Base-by-base conservation (phyloP, 805 yeast genomes). In the Yarrowia sp. region DNA sequence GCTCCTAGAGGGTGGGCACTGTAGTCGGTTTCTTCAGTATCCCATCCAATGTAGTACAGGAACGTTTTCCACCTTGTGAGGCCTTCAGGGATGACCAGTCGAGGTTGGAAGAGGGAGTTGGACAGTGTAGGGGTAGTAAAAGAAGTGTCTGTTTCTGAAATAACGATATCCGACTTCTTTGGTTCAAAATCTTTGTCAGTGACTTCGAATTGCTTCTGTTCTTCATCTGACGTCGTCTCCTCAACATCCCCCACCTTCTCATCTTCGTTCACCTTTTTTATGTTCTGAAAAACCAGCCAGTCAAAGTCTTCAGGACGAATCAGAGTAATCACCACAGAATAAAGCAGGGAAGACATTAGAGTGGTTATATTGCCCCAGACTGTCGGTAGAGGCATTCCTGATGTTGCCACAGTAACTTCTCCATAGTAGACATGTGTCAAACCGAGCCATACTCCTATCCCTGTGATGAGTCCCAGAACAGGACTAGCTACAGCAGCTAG, bases 261-360 rank as follows among this genome's bases (percentile, higher is more conserved):
- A 16, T 40, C 45, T 19, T 38, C 56, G 35, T 65, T 46, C 11
- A 49, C 56, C 45, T 26, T 26, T n/a, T 41, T 11, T 8, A 68
- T 65, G 15, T 43, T 41, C 2, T 65, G 67, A 63, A 68, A 68
- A 19, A 38, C 15, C 22, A 67, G 65, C 76, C 76, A 79, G 70
- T 82, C 82, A 72, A 80, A 81, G 68, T 80, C 75, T 10, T 79
- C 82, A 26, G 84, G 84, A 71, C 76, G 75, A 46, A 79, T 74
- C 64, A 77, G 70, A 3, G 82, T 77, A 15, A 74, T 69, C 14
- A 69, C 73, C n/a, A 78, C 71, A 5, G 68, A 61, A 46, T 65
- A 72, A 35, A 72, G 45, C 19, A 72, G 58, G 15, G 78, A 49
- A 16, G 78, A 72, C 43, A 71, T 69, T 32, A 78, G 67, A 7